These are phyloP conservation scores for Neurospora pannonica DNA, from an alignment of 495 filamentous ascomycete genomes.

Conservation along the genomic window DNA sequence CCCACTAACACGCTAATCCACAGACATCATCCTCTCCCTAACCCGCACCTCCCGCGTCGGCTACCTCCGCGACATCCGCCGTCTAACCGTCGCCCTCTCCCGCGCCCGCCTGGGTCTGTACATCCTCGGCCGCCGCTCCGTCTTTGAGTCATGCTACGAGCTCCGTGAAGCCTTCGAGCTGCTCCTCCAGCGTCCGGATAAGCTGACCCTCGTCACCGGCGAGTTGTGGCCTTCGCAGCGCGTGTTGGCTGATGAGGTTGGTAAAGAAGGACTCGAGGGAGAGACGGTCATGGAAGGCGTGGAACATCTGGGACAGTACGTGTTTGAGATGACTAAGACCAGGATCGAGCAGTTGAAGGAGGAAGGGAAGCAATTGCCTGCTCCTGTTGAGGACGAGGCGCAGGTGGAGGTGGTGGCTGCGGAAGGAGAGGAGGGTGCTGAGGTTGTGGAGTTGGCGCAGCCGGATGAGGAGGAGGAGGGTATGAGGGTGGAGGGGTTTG, in stretches of 20 bases:
- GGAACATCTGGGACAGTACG: constrained; percentile 93
- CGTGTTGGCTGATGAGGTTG: constrained; percentile 46
- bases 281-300: constrained; percentile 72
- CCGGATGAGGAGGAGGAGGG: constrained; percentile 26
- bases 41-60: constrained; percentile 83
- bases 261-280: constrained; percentile 33
- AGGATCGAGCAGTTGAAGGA: constrained; percentile 50
- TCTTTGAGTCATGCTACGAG: constrained; percentile 86
- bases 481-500: constrained; percentile 1
- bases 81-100: constrained; percentile 93
- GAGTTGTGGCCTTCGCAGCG: constrained; percentile 76
- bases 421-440: constrained; percentile 23
- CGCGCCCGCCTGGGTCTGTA: constrained; percentile 88
- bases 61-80: constrained; percentile 86
- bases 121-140: constrained; percentile 78
- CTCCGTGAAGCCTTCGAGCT: constrained; percentile 74
- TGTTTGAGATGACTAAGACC: constrained; percentile 90
- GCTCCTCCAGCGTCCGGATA: constrained; percentile 63
- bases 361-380: constrained; percentile 27
- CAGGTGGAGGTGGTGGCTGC: constrained; percentile 26
- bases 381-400: constrained; percentile 5
- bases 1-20: constrained; percentile 1
- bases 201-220: constrained; percentile 67
- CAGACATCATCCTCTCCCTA: constrained; percentile 87
- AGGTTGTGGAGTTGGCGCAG: constrained; percentile 18